Conservation (phyloP, 2,329 filamentous ascomycete genomes). For the Truncatella angustata region DNA sequence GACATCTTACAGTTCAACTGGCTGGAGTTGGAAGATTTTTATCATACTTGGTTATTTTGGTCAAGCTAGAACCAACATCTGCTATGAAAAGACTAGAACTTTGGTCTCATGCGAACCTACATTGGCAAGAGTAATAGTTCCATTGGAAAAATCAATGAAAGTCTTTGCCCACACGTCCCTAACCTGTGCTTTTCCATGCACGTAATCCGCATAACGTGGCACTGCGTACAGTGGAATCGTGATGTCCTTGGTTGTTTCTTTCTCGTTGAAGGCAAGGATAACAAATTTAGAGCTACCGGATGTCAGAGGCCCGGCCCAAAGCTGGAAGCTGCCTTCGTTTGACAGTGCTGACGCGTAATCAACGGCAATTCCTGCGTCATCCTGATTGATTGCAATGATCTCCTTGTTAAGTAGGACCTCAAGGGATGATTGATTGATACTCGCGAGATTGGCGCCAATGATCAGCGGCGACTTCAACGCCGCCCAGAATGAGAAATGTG, state of each 20-base stretch:
- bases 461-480: constrained; percentile 44
- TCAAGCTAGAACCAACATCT: background rate
- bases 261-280: constrained; percentile 16
- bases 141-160: background rate
- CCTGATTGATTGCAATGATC: constrained; percentile 36
- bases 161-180: constrained; percentile 1
- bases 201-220: background rate
- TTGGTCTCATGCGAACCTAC: constrained; percentile 6
- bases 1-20: too few relatives aligned
- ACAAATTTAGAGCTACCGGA: constrained; percentile 4
- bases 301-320: constrained; percentile 24
- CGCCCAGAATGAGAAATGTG: constrained; percentile 45
- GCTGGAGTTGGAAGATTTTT: too few relatives aligned
- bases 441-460: constrained; percentile 36
- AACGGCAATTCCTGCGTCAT: constrained; percentile 27
- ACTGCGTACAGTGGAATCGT: constrained; percentile 10
- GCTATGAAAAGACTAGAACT: constrained; percentile 5
- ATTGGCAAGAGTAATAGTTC: background rate
- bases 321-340: constrained; percentile 22
- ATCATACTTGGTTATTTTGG: too few relatives aligned
- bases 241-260: constrained; percentile 9
- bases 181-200: background rate
- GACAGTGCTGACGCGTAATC: constrained; percentile 20
- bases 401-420: constrained; percentile 36
- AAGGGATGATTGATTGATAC: constrained; percentile 30